Conservation (phyloP, 257 asterid species). For the Nicotiana tomentosiformis region DNA sequence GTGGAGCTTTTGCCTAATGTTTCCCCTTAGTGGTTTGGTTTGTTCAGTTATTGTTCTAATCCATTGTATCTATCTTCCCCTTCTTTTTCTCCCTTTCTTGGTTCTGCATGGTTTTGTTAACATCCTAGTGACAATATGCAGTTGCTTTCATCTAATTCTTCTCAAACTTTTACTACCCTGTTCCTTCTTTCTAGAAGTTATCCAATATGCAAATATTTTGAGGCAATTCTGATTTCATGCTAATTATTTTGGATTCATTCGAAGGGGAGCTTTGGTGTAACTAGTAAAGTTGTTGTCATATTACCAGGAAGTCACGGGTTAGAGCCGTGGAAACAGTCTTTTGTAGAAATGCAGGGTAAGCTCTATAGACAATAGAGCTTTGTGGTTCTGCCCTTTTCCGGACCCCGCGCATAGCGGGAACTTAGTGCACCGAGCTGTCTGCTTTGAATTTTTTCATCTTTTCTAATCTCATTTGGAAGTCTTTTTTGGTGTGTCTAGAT, state of each 20-base stretch:
- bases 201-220: constrained; percentile 12
- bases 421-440: not conserved
- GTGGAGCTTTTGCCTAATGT: not conserved
- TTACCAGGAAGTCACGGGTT: no score
- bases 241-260: not conserved
- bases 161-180: not conserved
- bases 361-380: no score
- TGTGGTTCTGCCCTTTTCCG: no score
- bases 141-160: constrained; percentile 3
- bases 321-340: no score
- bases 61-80: not conserved
- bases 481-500: not conserved
- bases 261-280: no score
- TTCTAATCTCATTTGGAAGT: not conserved
- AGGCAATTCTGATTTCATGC: constrained; percentile 9
- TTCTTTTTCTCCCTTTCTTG: not conserved
- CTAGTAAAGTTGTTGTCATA: no score
- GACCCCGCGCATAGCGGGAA: no score
- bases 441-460: not conserved
- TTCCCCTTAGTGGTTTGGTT: not conserved
- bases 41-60: not conserved
- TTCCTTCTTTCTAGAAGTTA: constrained; percentile 2
- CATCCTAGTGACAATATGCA: not conserved
- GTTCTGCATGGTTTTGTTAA: constrained; percentile 4
- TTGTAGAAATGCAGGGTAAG: no score